phyloP scores from a whole-genome alignment of 768 basidiomycete genomes.

The Boletus huronensis region DNA sequence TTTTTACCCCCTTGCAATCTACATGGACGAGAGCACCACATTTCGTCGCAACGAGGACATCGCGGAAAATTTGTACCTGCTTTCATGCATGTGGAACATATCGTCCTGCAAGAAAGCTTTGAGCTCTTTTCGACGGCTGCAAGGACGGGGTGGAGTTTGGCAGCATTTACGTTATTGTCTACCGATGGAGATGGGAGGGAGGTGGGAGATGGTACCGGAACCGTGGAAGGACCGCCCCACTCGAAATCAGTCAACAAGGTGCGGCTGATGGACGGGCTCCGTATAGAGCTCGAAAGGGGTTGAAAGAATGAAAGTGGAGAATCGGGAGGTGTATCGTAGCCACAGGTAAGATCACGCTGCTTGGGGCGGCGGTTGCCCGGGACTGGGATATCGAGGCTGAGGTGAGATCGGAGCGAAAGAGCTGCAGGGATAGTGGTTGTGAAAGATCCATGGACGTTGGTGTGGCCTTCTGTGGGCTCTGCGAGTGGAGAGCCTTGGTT shows the following conservation, averaged over 20 bases:
- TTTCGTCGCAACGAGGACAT: conserved; percentile 55
- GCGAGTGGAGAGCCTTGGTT: conserved; percentile 22
- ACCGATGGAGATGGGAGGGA: conserved; percentile 20
- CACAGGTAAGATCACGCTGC: conserved; percentile 5
- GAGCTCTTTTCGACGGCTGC: conserved; percentile 51
- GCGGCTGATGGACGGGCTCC: conserved; percentile 42
- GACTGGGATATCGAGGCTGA: conserved; percentile 17
- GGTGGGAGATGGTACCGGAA: conserved; percentile 4
- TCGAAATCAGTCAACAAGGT: conserved; percentile 32
- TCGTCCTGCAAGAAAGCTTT: conserved; percentile 40
- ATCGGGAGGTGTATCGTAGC: conserved; percentile 28
- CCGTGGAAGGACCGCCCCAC: conserved; percentile 9
- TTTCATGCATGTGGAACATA: conserved; percentile 54
- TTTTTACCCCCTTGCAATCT: conserved; percentile 50
- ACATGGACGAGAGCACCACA: conserved; percentile 66
- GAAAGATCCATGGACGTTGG: conserved; percentile 38
- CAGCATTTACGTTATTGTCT: conserved; percentile 5
- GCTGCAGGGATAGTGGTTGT: conserved; percentile 36
- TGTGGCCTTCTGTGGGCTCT: conserved; percentile 21
- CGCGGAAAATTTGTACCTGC: conserved; percentile 54
- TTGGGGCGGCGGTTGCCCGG: conserved; percentile 2
- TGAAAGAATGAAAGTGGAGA: conserved; percentile 25
- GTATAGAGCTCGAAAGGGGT: conserved; percentile 13
- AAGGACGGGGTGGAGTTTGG: conserved; percentile 42
- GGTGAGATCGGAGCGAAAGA: conserved; percentile 26